Percentiles rank a stretch among this genome's conserved stretches.
Evolutionary conservation across 1,284 basidiomycete species (phyloP).

Genomic region (Tilletia caries): DNA sequence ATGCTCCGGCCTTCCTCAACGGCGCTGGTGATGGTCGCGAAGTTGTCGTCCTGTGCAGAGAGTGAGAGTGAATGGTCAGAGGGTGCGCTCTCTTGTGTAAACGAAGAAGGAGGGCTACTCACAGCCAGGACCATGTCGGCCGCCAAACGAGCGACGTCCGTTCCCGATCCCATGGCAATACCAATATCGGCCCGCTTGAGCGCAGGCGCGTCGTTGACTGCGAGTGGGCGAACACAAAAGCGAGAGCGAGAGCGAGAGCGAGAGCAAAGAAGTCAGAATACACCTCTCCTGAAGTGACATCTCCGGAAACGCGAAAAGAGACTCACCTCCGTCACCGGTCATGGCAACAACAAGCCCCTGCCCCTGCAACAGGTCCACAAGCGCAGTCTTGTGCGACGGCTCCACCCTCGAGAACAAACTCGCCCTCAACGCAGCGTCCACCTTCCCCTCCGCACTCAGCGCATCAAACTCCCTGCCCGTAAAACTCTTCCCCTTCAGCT

Average conservation of each 20-base stretch:
- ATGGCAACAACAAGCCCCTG: conserved; percentile 95
- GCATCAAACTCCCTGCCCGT: conserved; percentile 89
- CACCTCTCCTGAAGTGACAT: no score
- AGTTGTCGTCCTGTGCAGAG: conserved; percentile 54
- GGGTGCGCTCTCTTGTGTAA: background rate
- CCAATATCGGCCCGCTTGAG: conserved; percentile 56
- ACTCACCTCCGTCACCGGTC: conserved; percentile 55
- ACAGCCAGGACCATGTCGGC: conserved; percentile 57
- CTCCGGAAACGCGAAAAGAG: no score
- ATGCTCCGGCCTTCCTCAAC: conserved; percentile 88
- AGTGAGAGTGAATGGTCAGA: background rate
- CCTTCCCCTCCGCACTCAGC: conserved; percentile 68
- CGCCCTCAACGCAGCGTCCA: conserved; percentile 78
- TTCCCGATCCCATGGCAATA: conserved; percentile 57
- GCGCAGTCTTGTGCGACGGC: conserved; percentile 87
- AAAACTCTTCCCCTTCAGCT: conserved; percentile 76
- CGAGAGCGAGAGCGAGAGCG: background rate
- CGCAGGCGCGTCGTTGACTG: conserved; percentile 57
- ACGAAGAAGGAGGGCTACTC: background rate
- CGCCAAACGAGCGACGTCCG: conserved; percentile 56
- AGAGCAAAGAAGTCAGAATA: no score
- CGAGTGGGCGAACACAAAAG: conserved; percentile 56
- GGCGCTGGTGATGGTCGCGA: conserved; percentile 56
- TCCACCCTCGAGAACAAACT: conserved; percentile 90
- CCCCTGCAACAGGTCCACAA: conserved; percentile 91